Conservation (phyloP, 1,284 basidiomycete species). For the Ceratobasidium sp. region DNA sequence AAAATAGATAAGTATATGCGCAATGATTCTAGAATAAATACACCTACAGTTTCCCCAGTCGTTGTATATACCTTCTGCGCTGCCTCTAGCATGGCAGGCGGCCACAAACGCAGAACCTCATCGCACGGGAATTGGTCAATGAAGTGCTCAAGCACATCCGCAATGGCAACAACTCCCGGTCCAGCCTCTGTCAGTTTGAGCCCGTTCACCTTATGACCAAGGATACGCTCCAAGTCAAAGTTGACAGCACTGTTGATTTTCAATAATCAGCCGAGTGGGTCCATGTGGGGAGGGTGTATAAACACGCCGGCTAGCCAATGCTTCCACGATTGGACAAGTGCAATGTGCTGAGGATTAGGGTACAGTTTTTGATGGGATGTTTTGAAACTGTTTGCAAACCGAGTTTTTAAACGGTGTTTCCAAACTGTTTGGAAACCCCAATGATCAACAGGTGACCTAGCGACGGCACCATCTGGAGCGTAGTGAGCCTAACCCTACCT, state of each 20-base stretch:
- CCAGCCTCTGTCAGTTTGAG: background rate
- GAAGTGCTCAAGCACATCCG: conserved; percentile 12
- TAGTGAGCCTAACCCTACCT: too few relatives aligned
- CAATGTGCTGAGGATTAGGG: too few relatives aligned
- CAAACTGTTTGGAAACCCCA: too few relatives aligned
- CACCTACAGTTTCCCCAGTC: background rate
- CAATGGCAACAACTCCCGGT: conserved; percentile 1
- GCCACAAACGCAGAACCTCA: background rate
- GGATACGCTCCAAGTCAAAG: conserved; percentile 14
- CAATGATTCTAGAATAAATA: background rate
- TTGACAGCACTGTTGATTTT: conserved; percentile 20
- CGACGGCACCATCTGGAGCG: too few relatives aligned
- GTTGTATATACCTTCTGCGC: background rate
- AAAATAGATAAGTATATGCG: background rate
- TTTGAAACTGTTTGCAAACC: too few relatives aligned
- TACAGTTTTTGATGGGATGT: too few relatives aligned
- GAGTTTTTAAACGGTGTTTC: too few relatives aligned
- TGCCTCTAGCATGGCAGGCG: background rate
- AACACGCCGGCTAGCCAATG: too few relatives aligned
- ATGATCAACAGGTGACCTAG: too few relatives aligned
- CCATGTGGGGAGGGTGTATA: too few relatives aligned
- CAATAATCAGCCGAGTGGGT: too few relatives aligned
- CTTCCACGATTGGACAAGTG: too few relatives aligned
- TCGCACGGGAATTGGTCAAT: background rate
- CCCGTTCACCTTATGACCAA: background rate